Conservation (phyloP, 108 stramenopile genomes). For the Aurantiochytrium sp. region DNA sequence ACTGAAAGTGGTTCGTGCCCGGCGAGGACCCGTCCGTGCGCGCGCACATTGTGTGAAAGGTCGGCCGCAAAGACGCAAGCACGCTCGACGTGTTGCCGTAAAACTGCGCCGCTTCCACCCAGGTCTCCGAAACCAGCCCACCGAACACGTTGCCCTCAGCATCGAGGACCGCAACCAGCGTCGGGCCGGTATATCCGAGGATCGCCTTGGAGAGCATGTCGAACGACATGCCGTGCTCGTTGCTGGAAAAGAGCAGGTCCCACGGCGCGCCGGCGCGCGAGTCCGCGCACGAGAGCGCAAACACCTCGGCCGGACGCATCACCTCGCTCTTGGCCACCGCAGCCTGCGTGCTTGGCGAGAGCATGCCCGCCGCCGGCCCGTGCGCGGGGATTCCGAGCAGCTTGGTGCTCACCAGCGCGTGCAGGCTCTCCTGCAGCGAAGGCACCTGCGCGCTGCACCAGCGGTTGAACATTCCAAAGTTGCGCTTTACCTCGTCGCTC, state of each 20-base stretch:
- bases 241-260: constrained; percentile 5
- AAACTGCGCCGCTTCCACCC: not conserved
- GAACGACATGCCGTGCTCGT: constrained; percentile 1
- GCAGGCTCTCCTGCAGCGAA: not conserved
- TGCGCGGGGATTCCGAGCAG: not conserved
- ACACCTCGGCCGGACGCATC: not conserved
- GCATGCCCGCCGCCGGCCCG: not conserved
- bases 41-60: not conserved
- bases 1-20: not conserved
- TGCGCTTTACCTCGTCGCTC: not conserved
- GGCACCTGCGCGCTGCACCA: constrained; percentile 12
- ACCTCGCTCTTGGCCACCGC: not conserved
- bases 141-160: constrained; percentile 2
- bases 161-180: not conserved
- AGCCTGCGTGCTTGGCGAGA: not conserved
- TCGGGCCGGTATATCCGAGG: not conserved
- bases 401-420: not conserved
- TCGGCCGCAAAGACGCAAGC: not conserved
- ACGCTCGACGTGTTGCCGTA: not conserved
- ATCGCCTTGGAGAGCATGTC: not conserved
- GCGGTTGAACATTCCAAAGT: not conserved
- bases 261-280: not conserved
- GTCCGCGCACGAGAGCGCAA: not conserved
- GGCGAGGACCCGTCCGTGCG: not conserved
- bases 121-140: constrained; percentile 6